Evolutionary conservation across 192 early-diverging fungal species (phyloP).

Genomic region (Podila epigama): DNA sequence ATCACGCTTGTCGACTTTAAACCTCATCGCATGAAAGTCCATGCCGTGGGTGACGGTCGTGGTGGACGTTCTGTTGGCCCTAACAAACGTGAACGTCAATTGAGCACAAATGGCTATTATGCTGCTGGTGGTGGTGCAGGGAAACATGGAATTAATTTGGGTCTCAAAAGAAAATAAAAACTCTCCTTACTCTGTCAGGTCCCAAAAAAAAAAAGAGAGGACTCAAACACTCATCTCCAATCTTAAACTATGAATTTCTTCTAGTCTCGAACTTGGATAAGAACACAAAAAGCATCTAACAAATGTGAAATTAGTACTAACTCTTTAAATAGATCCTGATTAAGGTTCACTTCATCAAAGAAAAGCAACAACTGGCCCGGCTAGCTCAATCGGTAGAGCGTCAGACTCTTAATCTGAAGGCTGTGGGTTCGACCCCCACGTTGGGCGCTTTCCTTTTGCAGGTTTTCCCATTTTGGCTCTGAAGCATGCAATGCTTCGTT

Average conservation of each 20-base stretch:
- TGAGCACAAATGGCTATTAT: slow-evolving; percentile 25
- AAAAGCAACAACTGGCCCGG: slow-evolving; percentile 46
- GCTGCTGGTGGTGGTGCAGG: slow-evolving; percentile 16
- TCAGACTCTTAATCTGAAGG: slow-evolving; percentile 90
- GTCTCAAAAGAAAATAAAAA: neutral
- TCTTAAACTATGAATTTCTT: neutral
- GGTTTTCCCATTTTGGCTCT: no score
- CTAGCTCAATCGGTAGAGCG: slow-evolving; percentile 84
- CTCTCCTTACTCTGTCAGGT: no score
- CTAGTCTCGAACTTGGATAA: no score
- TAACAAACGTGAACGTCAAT: neutral
- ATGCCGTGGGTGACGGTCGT: slow-evolving; percentile 22
- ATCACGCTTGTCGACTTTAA: slow-evolving; percentile 38
- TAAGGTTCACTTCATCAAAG: neutral
- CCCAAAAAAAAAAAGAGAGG: slow-evolving; percentile 1
- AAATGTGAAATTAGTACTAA: no score
- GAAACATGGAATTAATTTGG: slow-evolving; percentile 18
- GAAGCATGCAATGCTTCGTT: no score
- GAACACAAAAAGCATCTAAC: no score
- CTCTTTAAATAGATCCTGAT: neutral
- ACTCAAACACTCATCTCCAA: neutral
- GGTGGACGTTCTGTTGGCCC: slow-evolving; percentile 11
- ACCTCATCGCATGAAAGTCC: neutral
- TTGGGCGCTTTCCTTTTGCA: slow-evolving; percentile 65
- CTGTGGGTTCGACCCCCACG: slow-evolving; percentile 89